phyloP scores from a whole-genome alignment of 345 rosid species.

The Ceriops tagal region DNA sequence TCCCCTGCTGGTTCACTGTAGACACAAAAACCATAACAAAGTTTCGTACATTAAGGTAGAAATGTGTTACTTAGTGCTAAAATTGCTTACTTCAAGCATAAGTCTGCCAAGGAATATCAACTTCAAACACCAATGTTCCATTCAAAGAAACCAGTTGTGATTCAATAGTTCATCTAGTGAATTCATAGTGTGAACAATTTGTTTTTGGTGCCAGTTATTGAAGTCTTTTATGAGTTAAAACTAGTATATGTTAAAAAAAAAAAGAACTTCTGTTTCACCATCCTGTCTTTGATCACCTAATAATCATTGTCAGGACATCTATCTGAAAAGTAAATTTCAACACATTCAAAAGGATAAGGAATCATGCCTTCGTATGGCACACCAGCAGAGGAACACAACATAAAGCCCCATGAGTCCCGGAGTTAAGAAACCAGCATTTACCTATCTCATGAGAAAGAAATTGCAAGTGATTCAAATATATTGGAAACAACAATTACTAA shows the following conservation, averaged over 20 bases:
- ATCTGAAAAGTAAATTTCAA: background rate
- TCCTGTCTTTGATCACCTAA: too few species aligned
- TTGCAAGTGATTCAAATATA: background rate
- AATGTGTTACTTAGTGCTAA: background rate
- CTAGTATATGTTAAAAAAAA: too few species aligned
- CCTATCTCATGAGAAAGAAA: slow-evolving; percentile 37
- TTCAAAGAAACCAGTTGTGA: too few species aligned
- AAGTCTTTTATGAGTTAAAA: too few species aligned
- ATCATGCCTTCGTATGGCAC: slow-evolving; percentile 81
- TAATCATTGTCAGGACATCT: too few species aligned
- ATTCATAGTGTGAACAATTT: too few species aligned
- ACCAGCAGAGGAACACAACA: slow-evolving; percentile 88
- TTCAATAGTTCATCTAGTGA: too few species aligned
- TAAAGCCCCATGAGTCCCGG: slow-evolving; percentile 98
- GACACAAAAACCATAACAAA: slow-evolving; percentile 10
- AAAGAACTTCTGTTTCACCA: too few species aligned
- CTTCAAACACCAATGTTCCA: background rate
- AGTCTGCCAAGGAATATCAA: background rate
- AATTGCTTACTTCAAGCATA: background rate
- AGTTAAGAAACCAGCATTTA: slow-evolving; percentile 72
- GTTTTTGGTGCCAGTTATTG: too few species aligned
- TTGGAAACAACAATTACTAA: background rate
- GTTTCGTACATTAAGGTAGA: background rate
- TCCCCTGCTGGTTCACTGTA: slow-evolving; percentile 92
- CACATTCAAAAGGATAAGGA: slow-evolving; percentile 2